Percentiles rank a stretch among this genome's conserved stretches.
Conservation (phyloP, 441 rosid genomes). For the Biscutella laevigata region DNA sequence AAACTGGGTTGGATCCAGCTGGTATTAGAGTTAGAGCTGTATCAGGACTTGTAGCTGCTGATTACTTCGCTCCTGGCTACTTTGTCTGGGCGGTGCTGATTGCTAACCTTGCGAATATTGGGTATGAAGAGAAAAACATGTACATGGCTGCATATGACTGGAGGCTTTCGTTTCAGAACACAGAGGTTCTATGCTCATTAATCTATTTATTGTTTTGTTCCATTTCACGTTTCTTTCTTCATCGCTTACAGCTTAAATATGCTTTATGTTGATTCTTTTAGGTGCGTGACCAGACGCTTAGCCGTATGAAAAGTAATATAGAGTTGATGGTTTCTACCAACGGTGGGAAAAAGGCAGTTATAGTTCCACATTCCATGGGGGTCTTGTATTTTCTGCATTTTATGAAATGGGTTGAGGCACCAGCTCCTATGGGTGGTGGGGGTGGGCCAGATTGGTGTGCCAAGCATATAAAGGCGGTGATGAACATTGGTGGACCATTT, state of each 20-base stretch:
- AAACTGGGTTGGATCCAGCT: constrained; percentile 87
- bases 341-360: constrained; percentile 77
- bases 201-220: not conserved
- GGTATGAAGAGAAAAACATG: constrained; percentile 94
- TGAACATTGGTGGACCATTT: constrained; percentile 91
- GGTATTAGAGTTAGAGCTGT: constrained; percentile 81
- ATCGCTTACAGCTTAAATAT: constrained; percentile 3
- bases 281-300: constrained; percentile 89
- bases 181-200: constrained; percentile 47
- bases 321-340: constrained; percentile 80
- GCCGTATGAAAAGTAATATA: constrained; percentile 75
- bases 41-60: constrained; percentile 95
- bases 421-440: constrained; percentile 95
- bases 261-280: constrained; percentile 24
- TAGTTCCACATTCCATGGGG: constrained; percentile 97
- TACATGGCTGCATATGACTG: constrained; percentile 97
- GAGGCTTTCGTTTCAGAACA: constrained; percentile 91
- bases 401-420: constrained; percentile 99
- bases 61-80: constrained; percentile 92
- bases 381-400: constrained; percentile 86
- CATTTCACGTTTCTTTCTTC: not conserved
- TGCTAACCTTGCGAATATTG: constrained; percentile 85
- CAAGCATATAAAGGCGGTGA: constrained; percentile 79
- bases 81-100: constrained; percentile 98
- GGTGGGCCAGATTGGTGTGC: constrained; percentile 96